Percentiles rank a stretch among this genome's conserved stretches.
Evolutionary conservation across 257 asterid genomes (phyloP).

Genomic region (Oldenlandia corymbosa): DNA sequence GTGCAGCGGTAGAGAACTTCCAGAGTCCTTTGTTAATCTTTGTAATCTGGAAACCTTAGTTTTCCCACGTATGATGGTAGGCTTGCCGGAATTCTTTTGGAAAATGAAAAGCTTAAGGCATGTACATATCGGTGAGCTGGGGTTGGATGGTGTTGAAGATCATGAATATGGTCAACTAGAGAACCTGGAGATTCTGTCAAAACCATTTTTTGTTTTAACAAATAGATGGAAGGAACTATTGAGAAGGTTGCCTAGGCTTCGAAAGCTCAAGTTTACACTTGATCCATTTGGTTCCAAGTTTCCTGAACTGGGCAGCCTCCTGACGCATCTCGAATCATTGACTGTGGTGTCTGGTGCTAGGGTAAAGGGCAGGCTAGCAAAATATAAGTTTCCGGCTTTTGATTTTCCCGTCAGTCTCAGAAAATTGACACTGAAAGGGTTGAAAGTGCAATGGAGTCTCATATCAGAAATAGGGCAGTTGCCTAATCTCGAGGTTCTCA

Average conservation of each 20-base stretch:
- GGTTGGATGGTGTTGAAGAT: too few species aligned
- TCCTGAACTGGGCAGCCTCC: not conserved
- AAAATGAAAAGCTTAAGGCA: not conserved
- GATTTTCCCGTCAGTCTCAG: not conserved
- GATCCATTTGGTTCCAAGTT: too few species aligned
- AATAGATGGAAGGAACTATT: too few species aligned
- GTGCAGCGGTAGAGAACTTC: not conserved
- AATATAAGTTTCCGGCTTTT: not conserved
- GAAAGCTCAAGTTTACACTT: too few species aligned
- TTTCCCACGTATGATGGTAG: not conserved
- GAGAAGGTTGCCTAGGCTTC: too few species aligned
- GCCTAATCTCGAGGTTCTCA: conserved; percentile 2
- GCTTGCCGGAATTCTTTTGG: not conserved
- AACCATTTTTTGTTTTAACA: too few species aligned
- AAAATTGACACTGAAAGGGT: not conserved
- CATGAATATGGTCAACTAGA: too few species aligned
- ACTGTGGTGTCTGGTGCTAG: too few species aligned
- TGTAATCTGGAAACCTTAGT: not conserved
- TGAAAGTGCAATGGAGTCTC: not conserved
- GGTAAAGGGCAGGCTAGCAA: too few species aligned
- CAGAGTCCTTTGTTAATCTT: not conserved
- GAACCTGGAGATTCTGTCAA: too few species aligned
- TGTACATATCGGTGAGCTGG: too few species aligned
- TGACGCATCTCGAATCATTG: not conserved
- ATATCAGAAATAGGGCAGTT: not conserved